A percentile compares a stretch with the other conserved stretches of the same genome.
Conservation (phyloP, 257 asterid genomes). For the Thymus mandschuricus region DNA sequence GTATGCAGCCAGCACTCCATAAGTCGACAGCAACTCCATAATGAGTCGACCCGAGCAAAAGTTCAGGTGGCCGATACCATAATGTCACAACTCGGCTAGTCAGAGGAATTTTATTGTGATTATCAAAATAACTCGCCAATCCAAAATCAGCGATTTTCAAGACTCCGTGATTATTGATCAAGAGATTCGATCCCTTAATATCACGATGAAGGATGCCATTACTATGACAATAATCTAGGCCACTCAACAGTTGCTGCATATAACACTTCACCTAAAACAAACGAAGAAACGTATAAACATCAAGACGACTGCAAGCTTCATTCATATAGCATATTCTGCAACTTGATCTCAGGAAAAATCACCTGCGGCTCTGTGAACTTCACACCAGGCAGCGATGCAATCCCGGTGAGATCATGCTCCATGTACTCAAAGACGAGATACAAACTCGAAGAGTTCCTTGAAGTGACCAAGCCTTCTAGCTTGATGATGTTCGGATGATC, state of each 20-base stretch:
- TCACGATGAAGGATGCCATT: slow-evolving; percentile 85
- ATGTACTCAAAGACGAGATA: slow-evolving; percentile 89
- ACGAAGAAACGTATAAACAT: neutral
- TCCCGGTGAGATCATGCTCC: slow-evolving; percentile 96
- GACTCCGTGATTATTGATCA: slow-evolving; percentile 72
- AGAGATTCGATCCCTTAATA: slow-evolving; percentile 87
- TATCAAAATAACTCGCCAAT: slow-evolving; percentile 73
- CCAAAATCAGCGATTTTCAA: slow-evolving; percentile 97
- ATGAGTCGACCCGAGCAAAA: slow-evolving; percentile 77
- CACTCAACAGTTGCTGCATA: slow-evolving; percentile 86
- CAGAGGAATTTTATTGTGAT: slow-evolving; percentile 52
- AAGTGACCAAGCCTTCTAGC: slow-evolving; percentile 82
- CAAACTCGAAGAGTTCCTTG: slow-evolving; percentile 71
- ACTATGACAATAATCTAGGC: slow-evolving; percentile 81
- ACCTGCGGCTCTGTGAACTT: slow-evolving; percentile 92
- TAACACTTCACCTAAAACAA: slow-evolving; percentile 75
- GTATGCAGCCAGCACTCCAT: slow-evolving; percentile 94
- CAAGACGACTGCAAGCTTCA: neutral
- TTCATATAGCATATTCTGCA: slow-evolving; percentile 3
- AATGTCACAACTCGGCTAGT: slow-evolving; percentile 96
- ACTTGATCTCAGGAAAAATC: slow-evolving; percentile 17
- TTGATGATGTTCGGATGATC: slow-evolving; percentile 89
- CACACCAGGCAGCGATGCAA: slow-evolving; percentile 77
- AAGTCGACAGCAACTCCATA: slow-evolving; percentile 88
- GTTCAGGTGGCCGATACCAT: slow-evolving; percentile 99